Base-by-base conservation (phyloP, 2,329 filamentous ascomycete species). In the Zasmidium citrigriseum region DNA sequence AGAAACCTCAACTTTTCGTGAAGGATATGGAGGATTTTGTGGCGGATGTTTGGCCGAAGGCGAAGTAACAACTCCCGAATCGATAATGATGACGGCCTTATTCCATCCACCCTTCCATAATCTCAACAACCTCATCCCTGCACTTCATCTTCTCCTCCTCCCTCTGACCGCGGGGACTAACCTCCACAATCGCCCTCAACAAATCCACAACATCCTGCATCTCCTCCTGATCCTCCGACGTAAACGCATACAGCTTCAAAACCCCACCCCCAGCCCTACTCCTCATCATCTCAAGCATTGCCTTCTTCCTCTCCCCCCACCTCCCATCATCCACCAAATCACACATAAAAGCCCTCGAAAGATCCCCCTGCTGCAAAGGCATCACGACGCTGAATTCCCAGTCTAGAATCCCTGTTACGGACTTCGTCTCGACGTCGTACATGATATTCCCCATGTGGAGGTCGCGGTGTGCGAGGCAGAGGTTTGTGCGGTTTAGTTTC, bases 11-110 rank as follows among this genome's bases (percentile, higher is more conserved):
- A 22, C 27, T 64, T 22, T 66, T 73, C 41, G 65, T 68, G 24
- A 61, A 66, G 41, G 71, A 73, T 60, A 64, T 72, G 50, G 70
- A 72, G 58, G 67, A 67, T 27, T 73, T 72, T 51, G 65, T 72
- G 7, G 56, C 52, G 9, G 64, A 68, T 46, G 67, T 68, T 22
- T 69, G 69, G 69, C 60, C 63, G 12, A 63, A 63, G 52, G 61
- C 59, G 38, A 66, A 63, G 52, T 57, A 41, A 16, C 4, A 45
- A 47, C 16, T 14, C n/a, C n/a, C n/a, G n/a, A n/a, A n/a, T 24
- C 18, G 47, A n/a, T 25, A n/a, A 48, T 50, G 11, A 5, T 18
- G 22, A 11, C 10, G n/a, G 22, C n/a, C 11, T 50, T 9, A 27
- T 9, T 50, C 47, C 22, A 29, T 29, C 20, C 22, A 50, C 4